Evolutionary conservation across 192 early-diverging fungal species (phyloP).

Genomic region (Cladochytrium replicatum): DNA sequence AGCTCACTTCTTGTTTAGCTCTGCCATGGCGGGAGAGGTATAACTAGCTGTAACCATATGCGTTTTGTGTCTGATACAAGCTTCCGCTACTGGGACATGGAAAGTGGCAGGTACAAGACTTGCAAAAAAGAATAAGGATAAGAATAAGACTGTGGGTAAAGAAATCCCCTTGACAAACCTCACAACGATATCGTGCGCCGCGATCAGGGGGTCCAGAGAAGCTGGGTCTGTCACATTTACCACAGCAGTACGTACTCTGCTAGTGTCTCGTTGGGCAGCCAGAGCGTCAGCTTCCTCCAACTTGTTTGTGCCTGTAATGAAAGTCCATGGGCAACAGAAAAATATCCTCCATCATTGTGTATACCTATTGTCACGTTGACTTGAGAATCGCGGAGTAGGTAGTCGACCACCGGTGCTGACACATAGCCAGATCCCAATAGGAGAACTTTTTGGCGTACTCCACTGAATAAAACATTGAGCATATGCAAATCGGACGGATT

Average conservation of each 20-base stretch:
- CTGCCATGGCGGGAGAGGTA: conserved; percentile 90
- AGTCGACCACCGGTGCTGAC: conserved; percentile 81
- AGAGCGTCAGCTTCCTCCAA: conserved; percentile 60
- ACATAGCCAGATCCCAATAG: conserved; percentile 88
- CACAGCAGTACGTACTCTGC: conserved; percentile 55
- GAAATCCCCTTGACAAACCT: conserved; percentile 31
- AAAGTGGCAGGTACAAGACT: conserved; percentile 84
- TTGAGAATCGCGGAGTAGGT: conserved; percentile 51
- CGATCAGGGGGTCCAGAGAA: conserved; percentile 61
- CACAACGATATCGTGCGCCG: conserved; percentile 84
- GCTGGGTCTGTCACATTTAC: conserved; percentile 73
- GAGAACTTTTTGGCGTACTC: conserved; percentile 47
- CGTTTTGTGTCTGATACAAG: conserved; percentile 83
- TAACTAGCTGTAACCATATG: conserved; percentile 95
- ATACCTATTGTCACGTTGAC: conserved; percentile 60
- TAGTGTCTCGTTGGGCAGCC: conserved; percentile 41
- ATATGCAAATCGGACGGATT: conserved; percentile 1
- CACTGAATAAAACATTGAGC: conserved; percentile 6
- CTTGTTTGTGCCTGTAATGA: conserved; percentile 60
- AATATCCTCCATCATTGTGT: neutral
- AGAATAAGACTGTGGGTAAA: neutral
- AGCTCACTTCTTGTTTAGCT: conserved; percentile 63
- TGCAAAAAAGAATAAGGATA: too few species aligned
- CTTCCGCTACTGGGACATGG: conserved; percentile 82
- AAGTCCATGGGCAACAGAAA: neutral